Evolutionary conservation across 768 basidiomycete genomes (phyloP), one percentile per base, ranked within the genome.

Genomic region (Lyophyllum atratum): DNA sequence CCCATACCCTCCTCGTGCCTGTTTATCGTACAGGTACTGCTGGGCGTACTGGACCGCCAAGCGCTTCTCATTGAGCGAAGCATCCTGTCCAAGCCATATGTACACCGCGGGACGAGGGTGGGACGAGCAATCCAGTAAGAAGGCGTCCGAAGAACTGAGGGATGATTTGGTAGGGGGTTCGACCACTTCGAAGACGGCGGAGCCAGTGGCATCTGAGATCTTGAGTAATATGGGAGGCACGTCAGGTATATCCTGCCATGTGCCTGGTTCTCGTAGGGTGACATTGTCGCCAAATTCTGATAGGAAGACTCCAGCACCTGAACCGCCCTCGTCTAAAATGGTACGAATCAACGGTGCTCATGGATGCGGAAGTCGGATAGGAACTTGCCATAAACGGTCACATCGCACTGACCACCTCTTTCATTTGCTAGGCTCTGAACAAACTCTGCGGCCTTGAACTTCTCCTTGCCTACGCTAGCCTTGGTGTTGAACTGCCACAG

Each of bases 381-480:
- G 17, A 5, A 68, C 76, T 55, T 29, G 81, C 84, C 85, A 55
- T 74, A 85, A 12, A 85, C 83, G 12, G 72, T 72, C 11, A 80
- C 66, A 24, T 82, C 72, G 60, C 76, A 72, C 49, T 72, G 69
- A 31, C 78, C 72, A 49, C 75, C 66, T 22, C 82, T 71, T 9
- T 72, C 73, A 48, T 74, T 70, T 4, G 76, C 74, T 11, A 86
- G 64, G 25, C 64, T 72, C 61, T 75, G 77, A 3, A 78, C 80
- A 70, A 86, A 86, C 62, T 87, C 83, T 21, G 82, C 84, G 10
- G 85, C 83, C 62, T 80, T 83, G 70, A 82, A 86, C 33, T 78
- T 76, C 61, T 86, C 85, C 66, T 81, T 80, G 1, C 85, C 84
- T 1, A 72, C 64, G 49, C 84, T 83, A 6, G 70, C 68, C 57